phyloP scores from a whole-genome alignment of 2,329 filamentous ascomycete species.

The Beauveria brongniartii region DNA sequence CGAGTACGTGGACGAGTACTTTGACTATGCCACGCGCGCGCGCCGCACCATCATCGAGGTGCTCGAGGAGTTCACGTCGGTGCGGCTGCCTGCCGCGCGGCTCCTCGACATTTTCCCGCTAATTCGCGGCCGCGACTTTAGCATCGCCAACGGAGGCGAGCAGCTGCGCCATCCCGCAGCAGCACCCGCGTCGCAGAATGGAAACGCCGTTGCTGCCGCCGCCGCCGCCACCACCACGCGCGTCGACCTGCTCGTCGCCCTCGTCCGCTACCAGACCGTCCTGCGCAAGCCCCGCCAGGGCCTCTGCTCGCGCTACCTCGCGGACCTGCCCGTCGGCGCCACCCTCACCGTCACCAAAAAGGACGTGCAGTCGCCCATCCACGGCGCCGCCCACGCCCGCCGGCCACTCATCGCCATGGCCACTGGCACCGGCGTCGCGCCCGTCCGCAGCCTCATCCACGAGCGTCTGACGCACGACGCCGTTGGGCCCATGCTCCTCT shows the following conservation, averaged over 20 bases:
- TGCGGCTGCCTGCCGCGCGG: conserved; percentile 71
- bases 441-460: conserved; percentile 72
- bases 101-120: conserved; percentile 67
- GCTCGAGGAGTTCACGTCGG: conserved; percentile 78
- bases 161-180: conserved; percentile 21
- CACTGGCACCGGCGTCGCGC: conserved; percentile 80
- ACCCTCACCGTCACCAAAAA: conserved; percentile 52
- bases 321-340: conserved; percentile 51
- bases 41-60: conserved; percentile 88
- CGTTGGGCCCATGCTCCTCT: conserved; percentile 47
- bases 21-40: conserved; percentile 88
- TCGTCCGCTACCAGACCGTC: conserved; percentile 86
- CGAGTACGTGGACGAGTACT: conserved; percentile 80
- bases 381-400: conserved; percentile 27
- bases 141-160: conserved; percentile 68
- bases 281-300: conserved; percentile 78
- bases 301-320: conserved; percentile 82
- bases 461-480: conserved; percentile 45
- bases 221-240: conserved; percentile 25
- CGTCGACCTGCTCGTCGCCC: conserved; percentile 71
- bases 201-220: not conserved
- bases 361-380: conserved; percentile 36
- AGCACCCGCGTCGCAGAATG: not conserved
- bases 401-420: conserved; percentile 68
- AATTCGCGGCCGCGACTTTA: conserved; percentile 87